Percentiles rank a stretch among this genome's conserved stretches.
Evolutionary conservation across 2,329 filamentous ascomycete species (phyloP).

Genomic region (Gnomoniopsis sp.): DNA sequence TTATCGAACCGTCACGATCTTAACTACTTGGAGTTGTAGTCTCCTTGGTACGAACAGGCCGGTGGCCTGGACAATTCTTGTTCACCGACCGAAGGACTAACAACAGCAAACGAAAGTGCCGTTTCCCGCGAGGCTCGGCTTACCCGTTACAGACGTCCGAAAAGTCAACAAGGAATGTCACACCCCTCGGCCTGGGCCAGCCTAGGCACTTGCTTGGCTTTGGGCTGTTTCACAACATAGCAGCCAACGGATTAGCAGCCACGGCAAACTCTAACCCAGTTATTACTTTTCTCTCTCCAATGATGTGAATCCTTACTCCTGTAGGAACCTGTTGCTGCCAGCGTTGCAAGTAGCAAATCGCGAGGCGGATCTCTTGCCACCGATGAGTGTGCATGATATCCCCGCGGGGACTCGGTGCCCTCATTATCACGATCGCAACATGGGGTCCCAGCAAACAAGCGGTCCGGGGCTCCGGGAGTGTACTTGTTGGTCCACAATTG

Average conservation of each 20-base stretch:
- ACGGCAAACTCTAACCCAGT: background rate
- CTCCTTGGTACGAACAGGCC: background rate
- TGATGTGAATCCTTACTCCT: background rate
- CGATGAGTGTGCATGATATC: background rate
- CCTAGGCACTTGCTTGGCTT: no score
- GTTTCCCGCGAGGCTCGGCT: background rate
- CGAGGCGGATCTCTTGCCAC: background rate
- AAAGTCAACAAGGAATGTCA: background rate
- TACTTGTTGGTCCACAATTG: background rate
- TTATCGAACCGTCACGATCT: constrained; percentile 9
- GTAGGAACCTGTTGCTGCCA: background rate
- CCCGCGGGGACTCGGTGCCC: background rate
- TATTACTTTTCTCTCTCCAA: no score
- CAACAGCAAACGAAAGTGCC: background rate
- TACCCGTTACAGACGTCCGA: background rate
- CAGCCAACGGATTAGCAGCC: background rate
- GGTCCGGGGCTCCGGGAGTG: background rate
- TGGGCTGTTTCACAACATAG: background rate
- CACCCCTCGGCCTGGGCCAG: background rate
- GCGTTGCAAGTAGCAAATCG: background rate
- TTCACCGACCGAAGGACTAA: background rate
- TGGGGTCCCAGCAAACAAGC: background rate
- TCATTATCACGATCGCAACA: background rate
- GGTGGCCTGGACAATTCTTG: background rate
- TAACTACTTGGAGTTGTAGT: background rate